These are phyloP conservation scores for Podaxis sp. DNA, from an alignment of 768 basidiomycete genomes.

Conservation along the genomic window DNA sequence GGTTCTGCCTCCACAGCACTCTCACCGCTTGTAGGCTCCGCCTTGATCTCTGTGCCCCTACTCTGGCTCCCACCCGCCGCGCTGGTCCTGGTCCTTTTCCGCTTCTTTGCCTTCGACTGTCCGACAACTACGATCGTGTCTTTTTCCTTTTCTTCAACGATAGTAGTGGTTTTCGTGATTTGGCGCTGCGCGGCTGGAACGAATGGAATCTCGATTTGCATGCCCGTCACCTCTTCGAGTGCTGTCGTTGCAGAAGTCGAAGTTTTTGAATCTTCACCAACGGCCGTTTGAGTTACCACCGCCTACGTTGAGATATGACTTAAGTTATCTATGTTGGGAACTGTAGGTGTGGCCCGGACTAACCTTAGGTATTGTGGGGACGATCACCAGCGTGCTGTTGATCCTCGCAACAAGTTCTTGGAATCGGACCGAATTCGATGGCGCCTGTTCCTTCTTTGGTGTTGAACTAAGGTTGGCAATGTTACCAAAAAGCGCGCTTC, in stretches of 20 bases:
- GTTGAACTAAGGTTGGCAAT: slow-evolving; percentile 1
- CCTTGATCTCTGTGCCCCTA: not conserved
- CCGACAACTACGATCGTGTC: slow-evolving; percentile 77
- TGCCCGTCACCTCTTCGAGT: slow-evolving; percentile 22
- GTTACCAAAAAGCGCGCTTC: slow-evolving; percentile 48
- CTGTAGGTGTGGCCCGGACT: slow-evolving; percentile 3
- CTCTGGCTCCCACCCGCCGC: not conserved
- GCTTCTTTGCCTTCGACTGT: slow-evolving; percentile 59
- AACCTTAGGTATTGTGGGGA: slow-evolving; percentile 51
- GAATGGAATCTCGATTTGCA: slow-evolving; percentile 74
- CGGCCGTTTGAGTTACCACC: not conserved
- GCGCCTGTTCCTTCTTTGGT: not conserved
- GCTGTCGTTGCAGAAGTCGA: slow-evolving; percentile 14
- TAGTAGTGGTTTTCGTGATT: slow-evolving; percentile 25
- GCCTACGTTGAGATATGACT: not conserved
- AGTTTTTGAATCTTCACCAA: not conserved
- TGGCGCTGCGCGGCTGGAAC: slow-evolving; percentile 64
- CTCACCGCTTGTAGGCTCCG: not conserved
- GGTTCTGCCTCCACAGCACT: slow-evolving; percentile 29
- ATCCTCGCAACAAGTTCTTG: slow-evolving; percentile 61
- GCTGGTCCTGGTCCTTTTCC: slow-evolving; percentile 46
- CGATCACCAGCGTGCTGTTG: slow-evolving; percentile 61
- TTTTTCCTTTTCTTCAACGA: slow-evolving; percentile 40
- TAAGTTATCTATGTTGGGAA: not conserved
- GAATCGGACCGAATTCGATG: slow-evolving; percentile 33